Base-by-base conservation (phyloP, 129 eudicot species). In the Centrapalus pauciflorus region DNA sequence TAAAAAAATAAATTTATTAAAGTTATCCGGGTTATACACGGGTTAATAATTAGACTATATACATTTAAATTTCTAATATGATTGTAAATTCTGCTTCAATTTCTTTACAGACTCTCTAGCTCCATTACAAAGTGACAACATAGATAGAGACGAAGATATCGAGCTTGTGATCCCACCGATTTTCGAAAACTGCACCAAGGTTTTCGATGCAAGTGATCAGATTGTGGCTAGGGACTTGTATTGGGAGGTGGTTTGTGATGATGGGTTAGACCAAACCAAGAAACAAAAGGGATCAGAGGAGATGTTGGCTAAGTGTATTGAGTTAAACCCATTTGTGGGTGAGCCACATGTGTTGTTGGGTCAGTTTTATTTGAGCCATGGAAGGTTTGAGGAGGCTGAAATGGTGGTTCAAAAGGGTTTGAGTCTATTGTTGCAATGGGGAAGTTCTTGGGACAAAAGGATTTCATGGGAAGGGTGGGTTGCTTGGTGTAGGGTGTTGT, bases 401-500 rank as follows among this genome's bases (percentile, higher is more conserved):
- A 64, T 27, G 9, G 89, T 69, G 59, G 81, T 76, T 16, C 84
- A 77, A 74, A 76, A 56, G 34, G 92, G 96, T 57, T 30, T 88
- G 51, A 82, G 72, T 27, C 66, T 82, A 30, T 13, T 88, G 67
- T 40, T 88, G 67, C 89, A 85, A 54, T 88, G 96, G 96, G 96
- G 87, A 3, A 84, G 92, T 69, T 92, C 92, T 7, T 88, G 96
- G 96, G 96, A 88, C 57, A 88, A 88, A 70, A 82, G 96, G 32
- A 88, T 78, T 83, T 76, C 87, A 27, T 88, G 92, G 96, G 87
- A 85, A 76, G 96, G 92, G 0, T 88, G 96, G 96, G 57, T 88
- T 63, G 88, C 96, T 32, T 88, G 96, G 96, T 56, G 67, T 5
- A 71, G 96, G 70, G 92, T 85, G 5, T 48, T 88, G 81, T 32